A percentile compares a stretch with the other conserved stretches of the same genome.
Conservation (phyloP, 2,329 filamentous ascomycete species). For the Claviceps fusiformis region DNA sequence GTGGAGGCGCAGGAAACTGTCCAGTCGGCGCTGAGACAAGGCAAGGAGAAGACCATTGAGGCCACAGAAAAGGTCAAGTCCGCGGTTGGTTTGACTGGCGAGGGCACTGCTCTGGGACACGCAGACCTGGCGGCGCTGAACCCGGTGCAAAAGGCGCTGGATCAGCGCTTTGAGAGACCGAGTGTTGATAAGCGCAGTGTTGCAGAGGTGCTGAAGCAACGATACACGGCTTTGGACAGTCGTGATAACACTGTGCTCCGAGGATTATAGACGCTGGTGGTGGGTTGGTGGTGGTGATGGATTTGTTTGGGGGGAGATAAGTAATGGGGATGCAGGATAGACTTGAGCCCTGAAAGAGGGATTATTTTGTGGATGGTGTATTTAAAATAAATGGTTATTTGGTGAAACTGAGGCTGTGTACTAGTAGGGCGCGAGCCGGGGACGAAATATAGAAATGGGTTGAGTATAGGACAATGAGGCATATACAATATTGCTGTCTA, state of each 20-base stretch:
- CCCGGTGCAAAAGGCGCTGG: constrained; percentile 35
- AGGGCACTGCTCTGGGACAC: constrained; percentile 8
- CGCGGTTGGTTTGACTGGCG: constrained; percentile 18
- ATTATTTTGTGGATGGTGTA: neutral
- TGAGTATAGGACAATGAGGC: neutral
- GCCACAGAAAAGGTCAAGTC: constrained; percentile 24
- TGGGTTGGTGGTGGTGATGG: neutral
- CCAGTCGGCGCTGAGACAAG: constrained; percentile 25
- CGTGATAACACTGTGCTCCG: constrained; percentile 31
- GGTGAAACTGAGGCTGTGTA: neutral
- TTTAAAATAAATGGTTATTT: neutral
- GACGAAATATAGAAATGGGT: neutral
- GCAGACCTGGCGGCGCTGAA: constrained; percentile 11
- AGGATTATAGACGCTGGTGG: constrained; percentile 17
- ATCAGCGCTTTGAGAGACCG: constrained; percentile 36
- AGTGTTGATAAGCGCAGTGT: constrained; percentile 32
- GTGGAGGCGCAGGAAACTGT: constrained; percentile 24
- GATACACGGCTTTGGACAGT: constrained; percentile 37
- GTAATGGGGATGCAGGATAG: neutral
- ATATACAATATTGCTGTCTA: neutral
- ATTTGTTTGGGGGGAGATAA: neutral
- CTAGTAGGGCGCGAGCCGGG: neutral
- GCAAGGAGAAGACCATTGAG: constrained; percentile 28
- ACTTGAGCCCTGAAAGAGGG: neutral
- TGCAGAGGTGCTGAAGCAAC: constrained; percentile 38